A percentile compares a stretch with the other conserved stretches of the same genome.
phyloP scores from a whole-genome alignment of 2,329 filamentous ascomycete genomes.

The Alternaria sp. region DNA sequence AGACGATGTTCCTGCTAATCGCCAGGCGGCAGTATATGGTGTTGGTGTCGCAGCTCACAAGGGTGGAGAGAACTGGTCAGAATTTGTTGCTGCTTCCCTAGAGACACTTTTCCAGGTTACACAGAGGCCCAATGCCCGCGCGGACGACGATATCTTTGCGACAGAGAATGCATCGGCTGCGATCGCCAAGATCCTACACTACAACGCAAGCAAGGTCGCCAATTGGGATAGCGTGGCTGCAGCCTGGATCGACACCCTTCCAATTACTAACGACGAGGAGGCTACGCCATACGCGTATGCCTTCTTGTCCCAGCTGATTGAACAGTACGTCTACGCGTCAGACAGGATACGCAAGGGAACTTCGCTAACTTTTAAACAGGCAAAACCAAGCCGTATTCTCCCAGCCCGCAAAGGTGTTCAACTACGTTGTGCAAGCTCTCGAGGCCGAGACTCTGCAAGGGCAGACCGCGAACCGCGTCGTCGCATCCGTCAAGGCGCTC shows the following conservation, averaged over 20 bases:
- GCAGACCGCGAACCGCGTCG: conserved; percentile 79
- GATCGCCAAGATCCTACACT: conserved; percentile 96
- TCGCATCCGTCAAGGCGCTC: conserved; percentile 78
- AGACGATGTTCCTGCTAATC: conserved; percentile 86
- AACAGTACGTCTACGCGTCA: conserved; percentile 76
- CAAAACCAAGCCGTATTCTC: conserved; percentile 82
- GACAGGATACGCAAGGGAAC: not conserved
- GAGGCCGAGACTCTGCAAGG: conserved; percentile 91
- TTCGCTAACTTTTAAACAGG: conserved; percentile 57
- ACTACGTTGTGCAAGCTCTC: conserved; percentile 84
- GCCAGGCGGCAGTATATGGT: conserved; percentile 95
- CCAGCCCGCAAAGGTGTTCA: conserved; percentile 83
- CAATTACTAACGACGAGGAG: conserved; percentile 94
- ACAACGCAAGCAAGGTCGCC: conserved; percentile 77
- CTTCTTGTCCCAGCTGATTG: conserved; percentile 89
- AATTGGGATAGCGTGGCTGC: conserved; percentile 78
- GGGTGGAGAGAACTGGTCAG: conserved; percentile 84
- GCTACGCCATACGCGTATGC: conserved; percentile 95
- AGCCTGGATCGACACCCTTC: conserved; percentile 92
- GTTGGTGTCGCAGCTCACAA: conserved; percentile 95
- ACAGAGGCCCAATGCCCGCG: conserved; percentile 80
- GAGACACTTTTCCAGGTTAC: conserved; percentile 86
- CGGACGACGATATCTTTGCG: conserved; percentile 93
- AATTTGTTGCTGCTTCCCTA: conserved; percentile 82
- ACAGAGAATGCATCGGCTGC: conserved; percentile 97